Base-by-base conservation (phyloP, 2,329 filamentous ascomycete species). In the Bipolaris zeicola region DNA sequence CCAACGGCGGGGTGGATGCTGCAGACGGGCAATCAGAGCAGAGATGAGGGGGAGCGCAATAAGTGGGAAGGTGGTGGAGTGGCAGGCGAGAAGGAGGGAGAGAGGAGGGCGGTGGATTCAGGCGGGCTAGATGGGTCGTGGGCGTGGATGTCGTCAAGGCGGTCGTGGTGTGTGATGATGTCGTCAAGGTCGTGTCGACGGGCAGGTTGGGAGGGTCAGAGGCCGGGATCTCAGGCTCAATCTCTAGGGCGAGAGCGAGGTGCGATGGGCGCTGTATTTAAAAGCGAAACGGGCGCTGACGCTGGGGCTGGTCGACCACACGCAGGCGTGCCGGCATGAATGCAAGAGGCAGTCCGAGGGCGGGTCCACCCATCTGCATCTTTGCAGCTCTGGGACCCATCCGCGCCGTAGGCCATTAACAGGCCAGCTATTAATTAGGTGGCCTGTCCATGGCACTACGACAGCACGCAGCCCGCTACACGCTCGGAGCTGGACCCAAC, bases 201-300 rank as follows among this genome's bases (percentile, higher is more conserved):
- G 7, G 26, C 26, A 28, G 26, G 20, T 28, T 38, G 22, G 37
- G 31, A 50, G 52, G 31, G 53, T 54, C 34, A 36, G 34, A 36
- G 34, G 62, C 63, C 59, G 60, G 67, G 65, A 61, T 67, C 56
- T 60, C 60, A 64, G 58, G 60, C 52, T 60, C 61, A 62, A 57
- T 62, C 52, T 55, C 55, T 59, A 66, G 62, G 60, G 58, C 56
- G 56, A 49, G 52, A 67, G 66, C 59, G 62, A 49, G 8, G 38
- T 24, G 38, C 20, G 38, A 22, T 55, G 60, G 63, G 63, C 56
- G 62, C 62, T 55, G 57, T 67, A 68, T 69, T 68, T 69, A 67
- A 71, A 60, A 64, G 56, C 57, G 53, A 54, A 52, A 50, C 63
- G 58, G 44, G 54, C 41, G 61, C 65, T 63, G 62, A 58, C 63